A percentile compares a stretch with the other conserved stretches of the same genome.
Conservation (phyloP, 257 asterid species). For the Capsicum rhomboideum region DNA sequence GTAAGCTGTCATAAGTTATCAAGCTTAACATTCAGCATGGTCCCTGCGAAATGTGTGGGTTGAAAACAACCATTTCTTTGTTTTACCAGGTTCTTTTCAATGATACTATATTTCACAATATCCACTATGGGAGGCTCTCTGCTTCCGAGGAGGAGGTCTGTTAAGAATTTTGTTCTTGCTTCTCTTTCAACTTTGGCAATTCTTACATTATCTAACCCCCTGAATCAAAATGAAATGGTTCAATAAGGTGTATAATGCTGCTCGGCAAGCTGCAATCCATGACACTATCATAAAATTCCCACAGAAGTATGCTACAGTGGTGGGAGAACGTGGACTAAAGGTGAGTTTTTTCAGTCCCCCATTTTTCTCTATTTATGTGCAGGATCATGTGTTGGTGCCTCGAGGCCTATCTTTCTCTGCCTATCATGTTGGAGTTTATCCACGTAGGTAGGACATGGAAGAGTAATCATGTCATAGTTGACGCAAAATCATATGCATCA, state of each 20-base stretch:
- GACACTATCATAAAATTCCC: slow-evolving; percentile 93
- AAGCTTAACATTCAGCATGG: background rate
- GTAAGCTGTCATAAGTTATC: slow-evolving; percentile 42
- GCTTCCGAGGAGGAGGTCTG: slow-evolving; percentile 88
- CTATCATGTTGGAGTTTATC: background rate
- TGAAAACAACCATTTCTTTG: slow-evolving; percentile 6
- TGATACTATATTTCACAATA: slow-evolving; percentile 93
- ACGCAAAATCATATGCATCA: background rate
- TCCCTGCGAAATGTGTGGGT: background rate
- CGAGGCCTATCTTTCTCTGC: background rate
- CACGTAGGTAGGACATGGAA: background rate
- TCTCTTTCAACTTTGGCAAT: background rate
- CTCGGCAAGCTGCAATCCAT: slow-evolving; percentile 90
- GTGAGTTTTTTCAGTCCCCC: slow-evolving; percentile 20
- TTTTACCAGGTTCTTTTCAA: slow-evolving; percentile 78
- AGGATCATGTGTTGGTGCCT: background rate
- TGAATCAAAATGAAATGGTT: slow-evolving; percentile 10
- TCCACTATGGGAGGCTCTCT: slow-evolving; percentile 84
- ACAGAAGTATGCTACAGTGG: slow-evolving; percentile 65
- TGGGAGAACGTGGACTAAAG: slow-evolving; percentile 99
- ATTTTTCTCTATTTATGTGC: background rate
- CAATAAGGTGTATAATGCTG: slow-evolving; percentile 82
- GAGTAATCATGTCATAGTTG: background rate
- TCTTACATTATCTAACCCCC: background rate
- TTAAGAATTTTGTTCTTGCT: background rate